Evolutionary conservation across 768 basidiomycete species (phyloP), one percentile per base, ranked within the genome.

Genomic region (Trametes punicea): DNA sequence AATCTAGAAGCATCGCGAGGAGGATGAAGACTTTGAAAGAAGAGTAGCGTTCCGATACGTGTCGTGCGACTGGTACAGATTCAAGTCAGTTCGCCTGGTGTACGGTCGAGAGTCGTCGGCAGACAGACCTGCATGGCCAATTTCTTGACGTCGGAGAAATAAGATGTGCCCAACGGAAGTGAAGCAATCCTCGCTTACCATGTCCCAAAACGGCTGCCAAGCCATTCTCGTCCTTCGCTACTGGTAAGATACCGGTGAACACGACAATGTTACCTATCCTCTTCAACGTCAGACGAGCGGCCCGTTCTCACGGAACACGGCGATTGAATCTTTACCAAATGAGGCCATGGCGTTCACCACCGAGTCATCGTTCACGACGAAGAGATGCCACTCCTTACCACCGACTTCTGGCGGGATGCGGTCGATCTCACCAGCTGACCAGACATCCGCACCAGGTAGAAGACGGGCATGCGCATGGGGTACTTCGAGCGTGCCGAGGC

Each of bases 161-260:
- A 23, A 40, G 33, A 6, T 6, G 31, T 31, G 31, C 31, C 13
- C 31, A 31, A 13, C 6, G 6, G 9, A 36, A 45, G 36, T 1
- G 3, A 52, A 33, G 15, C 20, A 18, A 6, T 4, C 10, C 36
- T 38, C 3, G 65, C 79, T 3, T 51, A 89, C 93, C 92, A 68
- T 97, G 94, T 0, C 89, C 82, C 2, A 98, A 71, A 1, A 97
- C 86, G 16, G 86, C 85, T 1, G 94, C 90, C 0, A 98, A 73
- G 0, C 91, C 92, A 63, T 88, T 80, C 62, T 93, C 90, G 59
- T 92, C 84, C 57, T 73, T 74, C 42, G 84, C 85, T 6, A 94
- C 72, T 0, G 89, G 90, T 3, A 97, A 69, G 31, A 97, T 91
- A 0, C 94, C 94, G 0, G 92, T 93, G 65, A 90, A 96, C 9